These are phyloP conservation scores for Scheffersomyces coipomensis DNA, from an alignment of 805 yeast genomes.

Conservation along the genomic window DNA sequence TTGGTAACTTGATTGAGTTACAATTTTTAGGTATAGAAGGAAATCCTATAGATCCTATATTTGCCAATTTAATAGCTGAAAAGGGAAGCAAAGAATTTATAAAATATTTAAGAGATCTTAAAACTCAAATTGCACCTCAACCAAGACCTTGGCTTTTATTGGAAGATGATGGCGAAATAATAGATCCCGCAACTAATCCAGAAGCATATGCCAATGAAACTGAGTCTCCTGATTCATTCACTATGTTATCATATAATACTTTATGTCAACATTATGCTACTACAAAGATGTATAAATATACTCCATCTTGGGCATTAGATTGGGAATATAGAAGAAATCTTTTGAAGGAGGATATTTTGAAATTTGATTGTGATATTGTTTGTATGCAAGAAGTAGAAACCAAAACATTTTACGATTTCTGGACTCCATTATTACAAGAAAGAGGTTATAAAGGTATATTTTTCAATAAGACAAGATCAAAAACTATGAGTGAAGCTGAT, in stretches of 20 bases:
- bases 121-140: conserved; percentile 66
- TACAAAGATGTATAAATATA: conserved; percentile 84
- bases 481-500: conserved; percentile 79
- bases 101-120: conserved; percentile 75
- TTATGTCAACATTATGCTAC: conserved; percentile 96
- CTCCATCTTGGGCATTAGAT: conserved; percentile 95
- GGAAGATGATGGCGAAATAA: conserved; percentile 71
- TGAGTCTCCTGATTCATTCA: conserved; percentile 48
- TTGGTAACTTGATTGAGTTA: conserved; percentile 81
- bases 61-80: conserved; percentile 68
- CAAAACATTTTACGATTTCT: conserved; percentile 77
- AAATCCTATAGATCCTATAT: conserved; percentile 69
- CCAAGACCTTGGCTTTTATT: conserved; percentile 84
- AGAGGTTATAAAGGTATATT: conserved; percentile 80
- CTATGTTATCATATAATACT: conserved; percentile 84
- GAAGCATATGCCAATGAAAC: conserved; percentile 30
- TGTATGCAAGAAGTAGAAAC: conserved; percentile 97
- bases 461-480: conserved; percentile 87
- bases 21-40: conserved; percentile 93
- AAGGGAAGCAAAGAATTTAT: conserved; percentile 85
- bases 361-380: conserved; percentile 68
- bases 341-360: conserved; percentile 69
- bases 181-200: conserved; percentile 30
- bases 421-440: conserved; percentile 72
- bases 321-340: conserved; percentile 88